phyloP scores from a whole-genome alignment of 768 basidiomycete species.

The Clavulina sp. region DNA sequence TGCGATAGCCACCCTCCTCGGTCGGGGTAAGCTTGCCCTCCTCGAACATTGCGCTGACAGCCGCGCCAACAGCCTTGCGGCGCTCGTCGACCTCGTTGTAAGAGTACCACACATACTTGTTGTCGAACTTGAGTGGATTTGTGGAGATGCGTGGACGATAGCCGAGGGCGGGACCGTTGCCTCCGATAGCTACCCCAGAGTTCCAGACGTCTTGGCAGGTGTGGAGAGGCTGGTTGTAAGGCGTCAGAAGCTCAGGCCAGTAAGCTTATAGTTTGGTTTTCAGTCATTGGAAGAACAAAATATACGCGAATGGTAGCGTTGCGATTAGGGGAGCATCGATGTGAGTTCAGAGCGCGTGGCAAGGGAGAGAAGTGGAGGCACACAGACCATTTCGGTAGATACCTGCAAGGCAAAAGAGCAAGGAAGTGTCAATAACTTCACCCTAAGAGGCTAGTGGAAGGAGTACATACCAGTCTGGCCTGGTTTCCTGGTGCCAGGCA shows the following conservation, averaged over 20 bases:
- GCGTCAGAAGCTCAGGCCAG: conserved; percentile 7
- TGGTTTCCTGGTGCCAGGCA: conserved; percentile 7
- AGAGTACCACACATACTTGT: conserved; percentile 55
- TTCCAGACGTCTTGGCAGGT: conserved; percentile 40
- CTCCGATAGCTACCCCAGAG: conserved; percentile 34
- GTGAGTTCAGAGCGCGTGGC: background rate
- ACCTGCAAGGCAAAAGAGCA: background rate
- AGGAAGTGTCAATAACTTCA: background rate
- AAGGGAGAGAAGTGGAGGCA: background rate
- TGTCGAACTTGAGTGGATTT: conserved; percentile 51
- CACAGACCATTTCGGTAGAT: background rate
- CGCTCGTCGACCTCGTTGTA: conserved; percentile 56
- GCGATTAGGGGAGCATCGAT: background rate
- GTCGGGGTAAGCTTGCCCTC: conserved; percentile 36
- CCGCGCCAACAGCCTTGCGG: conserved; percentile 60
- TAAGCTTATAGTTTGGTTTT: conserved; percentile 4
- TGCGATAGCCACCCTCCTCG: conserved; percentile 35
- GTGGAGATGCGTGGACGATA: conserved; percentile 45
- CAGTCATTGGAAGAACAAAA: too few relatives aligned
- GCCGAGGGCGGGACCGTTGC: conserved; percentile 44
- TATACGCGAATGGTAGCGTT: too few relatives aligned
- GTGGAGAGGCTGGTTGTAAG: conserved; percentile 4
- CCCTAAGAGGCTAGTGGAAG: background rate
- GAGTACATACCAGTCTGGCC: conserved; percentile 9
- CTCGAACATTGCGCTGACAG: conserved; percentile 45